These are phyloP conservation scores for Colletotrichum sp. DNA, from an alignment of 2,329 filamentous ascomycete species.

Conservation along the genomic window DNA sequence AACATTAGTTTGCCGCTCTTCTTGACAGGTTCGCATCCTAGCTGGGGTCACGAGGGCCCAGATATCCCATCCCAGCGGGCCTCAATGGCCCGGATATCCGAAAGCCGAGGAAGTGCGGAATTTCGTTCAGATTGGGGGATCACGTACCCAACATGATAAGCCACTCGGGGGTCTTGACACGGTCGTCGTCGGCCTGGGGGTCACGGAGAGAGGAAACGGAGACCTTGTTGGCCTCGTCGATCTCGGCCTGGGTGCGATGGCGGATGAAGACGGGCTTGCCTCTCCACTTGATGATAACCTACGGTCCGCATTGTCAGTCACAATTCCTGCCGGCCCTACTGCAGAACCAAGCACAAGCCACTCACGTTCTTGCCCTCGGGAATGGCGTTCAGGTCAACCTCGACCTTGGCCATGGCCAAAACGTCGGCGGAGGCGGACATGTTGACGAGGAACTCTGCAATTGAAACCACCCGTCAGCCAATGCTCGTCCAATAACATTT, in stretches of 20 bases:
- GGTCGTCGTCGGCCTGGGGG: constrained; percentile 87
- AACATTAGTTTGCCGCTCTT: constrained; percentile 24
- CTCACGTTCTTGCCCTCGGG: constrained; percentile 99
- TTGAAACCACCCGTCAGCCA: constrained; percentile 29
- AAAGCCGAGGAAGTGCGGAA: background rate
- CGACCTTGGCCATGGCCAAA: constrained; percentile 98
- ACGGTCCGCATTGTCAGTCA: constrained; percentile 11
- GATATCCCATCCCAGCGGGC: background rate
- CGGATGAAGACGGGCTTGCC: constrained; percentile 99
- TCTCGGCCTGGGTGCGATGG: constrained; percentile 92
- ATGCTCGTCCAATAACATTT: background rate
- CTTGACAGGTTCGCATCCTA: background rate
- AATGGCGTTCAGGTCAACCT: constrained; percentile 90
- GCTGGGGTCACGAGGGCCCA: background rate
- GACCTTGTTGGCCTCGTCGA: constrained; percentile 90
- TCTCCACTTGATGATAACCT: constrained; percentile 99
- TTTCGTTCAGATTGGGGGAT: background rate
- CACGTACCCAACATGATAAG: constrained; percentile 91
- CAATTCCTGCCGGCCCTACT: background rate
- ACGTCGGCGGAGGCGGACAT: constrained; percentile 99
- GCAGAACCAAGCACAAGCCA: constrained; percentile 24
- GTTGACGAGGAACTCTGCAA: constrained; percentile 96
- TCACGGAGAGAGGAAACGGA: constrained; percentile 86
- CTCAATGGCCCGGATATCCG: background rate
- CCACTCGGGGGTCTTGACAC: constrained; percentile 99